Evolutionary conservation across 495 filamentous ascomycete genomes (phyloP).

Genomic region (Oleoguttula mirabilis): DNA sequence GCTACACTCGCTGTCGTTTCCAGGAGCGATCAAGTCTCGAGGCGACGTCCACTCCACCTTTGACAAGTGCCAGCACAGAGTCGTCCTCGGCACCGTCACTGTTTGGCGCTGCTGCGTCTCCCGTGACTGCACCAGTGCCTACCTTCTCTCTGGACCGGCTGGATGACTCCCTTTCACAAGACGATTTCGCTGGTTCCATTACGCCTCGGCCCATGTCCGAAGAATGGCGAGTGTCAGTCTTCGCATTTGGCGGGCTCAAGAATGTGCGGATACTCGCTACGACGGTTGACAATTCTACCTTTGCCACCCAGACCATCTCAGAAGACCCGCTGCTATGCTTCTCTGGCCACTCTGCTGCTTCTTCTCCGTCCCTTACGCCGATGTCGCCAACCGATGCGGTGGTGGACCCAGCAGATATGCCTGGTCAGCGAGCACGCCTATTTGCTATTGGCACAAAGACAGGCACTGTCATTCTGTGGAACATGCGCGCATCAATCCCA

Average conservation of each 20-base stretch:
- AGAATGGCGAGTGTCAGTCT: slow-evolving; percentile 51
- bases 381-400: slow-evolving; percentile 36
- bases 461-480: slow-evolving; percentile 75
- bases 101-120: slow-evolving; percentile 26
- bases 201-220: slow-evolving; percentile 27
- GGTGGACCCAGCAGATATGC: slow-evolving; percentile 43
- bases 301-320: slow-evolving; percentile 52
- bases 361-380: slow-evolving; percentile 48
- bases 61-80: slow-evolving; percentile 18
- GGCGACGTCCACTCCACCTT: slow-evolving; percentile 8
- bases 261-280: slow-evolving; percentile 52
- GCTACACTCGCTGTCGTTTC: slow-evolving; percentile 39
- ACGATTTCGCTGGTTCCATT: slow-evolving; percentile 13
- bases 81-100: slow-evolving; percentile 27
- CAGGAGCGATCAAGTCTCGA: slow-evolving; percentile 9
- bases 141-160: slow-evolving; percentile 15
- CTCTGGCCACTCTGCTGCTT: slow-evolving; percentile 41
- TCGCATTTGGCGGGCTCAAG: slow-evolving; percentile 42
- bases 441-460: slow-evolving; percentile 67
- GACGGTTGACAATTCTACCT: slow-evolving; percentile 64
- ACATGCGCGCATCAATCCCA: slow-evolving; percentile 55
- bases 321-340: slow-evolving; percentile 63
- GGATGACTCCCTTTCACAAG: slow-evolving; percentile 15
- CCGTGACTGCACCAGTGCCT: slow-evolving; percentile 2
- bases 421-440: slow-evolving; percentile 72